A percentile compares a stretch with the other conserved stretches of the same genome.
Evolutionary conservation across 441 rosid genomes (phyloP).

Genomic region (Adansonia madagascariensis): DNA sequence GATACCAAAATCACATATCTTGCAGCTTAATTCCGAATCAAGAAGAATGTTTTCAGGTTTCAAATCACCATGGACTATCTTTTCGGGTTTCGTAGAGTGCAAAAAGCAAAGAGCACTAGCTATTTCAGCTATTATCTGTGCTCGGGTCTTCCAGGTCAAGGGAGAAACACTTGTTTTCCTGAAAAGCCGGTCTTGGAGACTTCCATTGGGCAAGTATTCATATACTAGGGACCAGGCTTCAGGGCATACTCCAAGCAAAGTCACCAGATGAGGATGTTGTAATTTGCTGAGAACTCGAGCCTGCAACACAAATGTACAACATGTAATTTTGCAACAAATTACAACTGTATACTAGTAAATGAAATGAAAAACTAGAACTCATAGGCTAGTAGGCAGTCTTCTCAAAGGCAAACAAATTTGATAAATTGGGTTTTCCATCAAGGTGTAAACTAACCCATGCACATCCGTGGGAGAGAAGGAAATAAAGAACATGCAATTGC

Average conservation of each 20-base stretch:
- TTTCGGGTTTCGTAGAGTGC: conserved; percentile 73
- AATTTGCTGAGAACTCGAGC: conserved; percentile 68
- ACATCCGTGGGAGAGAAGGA: background rate
- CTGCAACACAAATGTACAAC: conserved; percentile 38
- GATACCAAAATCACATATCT: conserved; percentile 71
- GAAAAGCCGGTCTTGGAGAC: conserved; percentile 60
- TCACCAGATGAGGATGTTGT: conserved; percentile 74
- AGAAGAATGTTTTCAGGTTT: conserved; percentile 71
- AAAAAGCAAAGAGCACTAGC: conserved; percentile 74
- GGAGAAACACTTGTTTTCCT: conserved; percentile 49
- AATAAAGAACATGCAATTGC: background rate
- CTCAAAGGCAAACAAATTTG: conserved; percentile 7
- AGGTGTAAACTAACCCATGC: background rate
- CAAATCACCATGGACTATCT: conserved; percentile 71
- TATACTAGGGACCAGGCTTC: conserved; percentile 71
- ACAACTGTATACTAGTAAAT: background rate
- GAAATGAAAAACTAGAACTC: background rate
- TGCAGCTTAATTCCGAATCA: conserved; percentile 65
- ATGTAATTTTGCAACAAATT: background rate
- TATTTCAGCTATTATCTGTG: conserved; percentile 59
- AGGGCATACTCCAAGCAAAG: conserved; percentile 72
- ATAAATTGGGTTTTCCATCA: background rate
- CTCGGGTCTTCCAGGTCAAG: conserved; percentile 60
- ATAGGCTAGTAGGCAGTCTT: conserved; percentile 11
- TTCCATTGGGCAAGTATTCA: conserved; percentile 72